Evolutionary conservation across 1,139 yeast species (phyloP), one percentile per base, ranked within the genome.

Genomic region (Candida neerlandica): DNA sequence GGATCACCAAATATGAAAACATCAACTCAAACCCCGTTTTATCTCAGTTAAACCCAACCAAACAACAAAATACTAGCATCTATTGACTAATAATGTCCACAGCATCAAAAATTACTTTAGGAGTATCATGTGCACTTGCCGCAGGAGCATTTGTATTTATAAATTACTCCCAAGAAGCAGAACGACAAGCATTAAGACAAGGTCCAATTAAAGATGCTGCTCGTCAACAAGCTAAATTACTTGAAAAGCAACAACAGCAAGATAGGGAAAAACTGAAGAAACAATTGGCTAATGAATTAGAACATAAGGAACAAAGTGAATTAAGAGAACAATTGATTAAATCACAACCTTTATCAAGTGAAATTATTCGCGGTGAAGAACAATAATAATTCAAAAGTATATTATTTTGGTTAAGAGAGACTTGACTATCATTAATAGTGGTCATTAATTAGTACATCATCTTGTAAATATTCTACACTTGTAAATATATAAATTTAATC

Each of bases 131-230:
- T 41, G 62, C 75, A 4, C 69, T 80, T 46, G 86, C 91, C 6
- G 78, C 73, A 0, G 77, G 77, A 3, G 75, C 90, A 0, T 83
- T 87, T 38, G 67, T 79, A 5, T 86, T 85, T 64, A 90, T 88
- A 49, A 89, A 86, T 67, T 74, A 75, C 54, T 79, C 86, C 46
- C 96, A 88, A 63, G 77, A 75, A 35, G 67, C 79, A 51, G 95
- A 88, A 65, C 76, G 90, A 55, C 81, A 78, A 5, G 85, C 88
- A 3, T 73, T 87, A 47, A 82, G 86, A 55, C 90, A 85, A 61
- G 96, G 96, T 1, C 95, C 96, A 9, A 81, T 86, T 61, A 85
- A 84, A 59, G 96, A 88, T 62, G 89, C 89, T 11, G 82, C 77
- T 55, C 70, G 94, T 51, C 66, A 83, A 55, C 70, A 75, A 46